Conservation (phyloP, 2,329 filamentous ascomycete species). For the Coleophoma eucalyptorum region DNA sequence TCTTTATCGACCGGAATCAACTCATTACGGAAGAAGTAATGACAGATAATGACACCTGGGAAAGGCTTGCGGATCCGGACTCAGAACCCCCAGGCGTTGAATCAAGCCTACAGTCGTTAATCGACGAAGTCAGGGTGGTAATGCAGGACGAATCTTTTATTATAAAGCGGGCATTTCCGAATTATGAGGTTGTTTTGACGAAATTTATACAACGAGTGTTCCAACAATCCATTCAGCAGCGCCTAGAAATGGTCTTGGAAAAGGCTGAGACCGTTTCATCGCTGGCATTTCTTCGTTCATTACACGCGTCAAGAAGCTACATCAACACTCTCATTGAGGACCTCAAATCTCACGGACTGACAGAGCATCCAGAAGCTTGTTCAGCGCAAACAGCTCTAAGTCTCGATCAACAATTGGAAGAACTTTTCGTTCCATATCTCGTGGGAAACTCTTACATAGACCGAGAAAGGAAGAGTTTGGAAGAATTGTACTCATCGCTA, state of each 20-base stretch:
- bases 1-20: constrained; percentile 96
- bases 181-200: constrained; percentile 87
- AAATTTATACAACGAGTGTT: constrained; percentile 96
- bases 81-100: constrained; percentile 88
- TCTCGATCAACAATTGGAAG: constrained; percentile 70
- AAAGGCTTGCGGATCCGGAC: constrained; percentile 90
- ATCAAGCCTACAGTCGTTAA: constrained; percentile 82
- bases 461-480: constrained; percentile 63
- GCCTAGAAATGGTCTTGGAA: constrained; percentile 90
- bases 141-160: constrained; percentile 97
- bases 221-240: constrained; percentile 95
- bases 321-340: constrained; percentile 88
- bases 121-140: constrained; percentile 92
- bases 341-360: constrained; percentile 88
- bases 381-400: constrained; percentile 80
- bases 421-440: constrained; percentile 70
- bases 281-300: constrained; percentile 81
- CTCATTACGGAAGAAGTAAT: constrained; percentile 69
- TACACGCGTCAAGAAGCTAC: constrained; percentile 88
- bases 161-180: constrained; percentile 94
- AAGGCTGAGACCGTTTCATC: constrained; percentile 92
- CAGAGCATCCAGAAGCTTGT: constrained; percentile 89
- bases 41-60: constrained; percentile 66
- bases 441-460: constrained; percentile 69
- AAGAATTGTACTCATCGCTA: constrained; percentile 83